Percentiles rank a stretch among this genome's conserved stretches.
phyloP scores from a whole-genome alignment of 768 basidiomycete species.

The Rubroboletus satanas region DNA sequence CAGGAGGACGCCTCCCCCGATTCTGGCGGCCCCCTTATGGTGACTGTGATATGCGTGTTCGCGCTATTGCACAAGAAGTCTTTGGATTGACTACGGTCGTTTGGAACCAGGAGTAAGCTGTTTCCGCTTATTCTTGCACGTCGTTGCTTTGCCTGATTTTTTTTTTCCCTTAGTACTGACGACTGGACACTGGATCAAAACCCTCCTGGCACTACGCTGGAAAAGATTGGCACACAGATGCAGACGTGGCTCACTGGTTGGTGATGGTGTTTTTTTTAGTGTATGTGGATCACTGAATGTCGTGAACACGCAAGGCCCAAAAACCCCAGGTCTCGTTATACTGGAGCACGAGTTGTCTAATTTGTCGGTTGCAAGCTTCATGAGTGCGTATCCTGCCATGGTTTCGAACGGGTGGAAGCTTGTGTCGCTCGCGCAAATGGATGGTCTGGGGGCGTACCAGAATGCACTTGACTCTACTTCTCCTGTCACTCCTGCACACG shows the following conservation, averaged over 20 bases:
- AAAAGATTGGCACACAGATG: slow-evolving; percentile 48
- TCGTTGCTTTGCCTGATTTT: neutral
- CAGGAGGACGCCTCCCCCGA: slow-evolving; percentile 66
- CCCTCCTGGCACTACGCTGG: slow-evolving; percentile 40
- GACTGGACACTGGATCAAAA: slow-evolving; percentile 66
- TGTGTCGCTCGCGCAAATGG: slow-evolving; percentile 47
- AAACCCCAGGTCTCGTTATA: slow-evolving; percentile 73
- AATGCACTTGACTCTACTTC: slow-evolving; percentile 38
- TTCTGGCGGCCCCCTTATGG: slow-evolving; percentile 92
- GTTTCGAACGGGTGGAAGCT: slow-evolving; percentile 68
- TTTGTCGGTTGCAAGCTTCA: slow-evolving; percentile 61
- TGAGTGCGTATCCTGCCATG: slow-evolving; percentile 60
- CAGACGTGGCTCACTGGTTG: slow-evolving; percentile 53
- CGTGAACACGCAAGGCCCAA: slow-evolving; percentile 43
- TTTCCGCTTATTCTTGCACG: neutral
- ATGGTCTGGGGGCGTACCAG: slow-evolving; percentile 42
- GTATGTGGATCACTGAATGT: neutral
- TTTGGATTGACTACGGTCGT: slow-evolving; percentile 82
- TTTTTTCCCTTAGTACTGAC: slow-evolving; percentile 44
- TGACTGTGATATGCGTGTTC: slow-evolving; percentile 78
- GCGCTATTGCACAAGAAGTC: slow-evolving; percentile 80
- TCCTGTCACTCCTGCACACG: slow-evolving; percentile 23
- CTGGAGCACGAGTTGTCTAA: slow-evolving; percentile 80
- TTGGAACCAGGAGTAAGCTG: slow-evolving; percentile 84
- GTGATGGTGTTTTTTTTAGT: slow-evolving; percentile 6